Evolutionary conservation across 108 stramenopile genomes (phyloP), one percentile per base, ranked within the genome.

Genomic region (Cyclotella choctawhatcheeana): DNA sequence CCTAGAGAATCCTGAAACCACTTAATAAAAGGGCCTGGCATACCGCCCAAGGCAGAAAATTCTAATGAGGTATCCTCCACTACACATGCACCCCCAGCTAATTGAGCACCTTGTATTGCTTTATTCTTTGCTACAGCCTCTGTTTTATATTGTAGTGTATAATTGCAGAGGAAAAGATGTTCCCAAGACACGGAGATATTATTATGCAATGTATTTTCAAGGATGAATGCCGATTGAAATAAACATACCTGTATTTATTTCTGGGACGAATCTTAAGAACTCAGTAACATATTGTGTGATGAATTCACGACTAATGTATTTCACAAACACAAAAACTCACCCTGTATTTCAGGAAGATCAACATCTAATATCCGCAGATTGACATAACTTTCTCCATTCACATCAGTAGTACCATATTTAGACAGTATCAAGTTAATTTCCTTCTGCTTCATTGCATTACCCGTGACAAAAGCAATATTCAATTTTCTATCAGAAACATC

Each of bases 11-110:
- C 90, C 58, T 98, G 96, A 77, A 99, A 99, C 97, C 97, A 99
- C 85, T 99, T 99, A 58, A 99, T 99, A 83, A 98, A 99, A 0
- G 97, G 96, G 22, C 99, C 99, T 0, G 99, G 99, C 82, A 99
- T 97, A 3, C 98, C 99, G 12, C 96, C 96, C 27, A 99, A 74
- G 0, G 97, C 97, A 64, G 96, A 79, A 69, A 99, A 98, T 69
- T 97, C 90, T 5, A 99, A 79, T 29, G 84, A 82, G 6, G 98
- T 99, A 86, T 99, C 99, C 79, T 99, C 99, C 1, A 97, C 96
- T 25, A 99, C 81, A 70, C 89, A 91, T 2, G 95, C 91, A 18
- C 95, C 95, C 24, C 79, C 79, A 0, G 93, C 92, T 29, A 96
- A 61, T 54, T 96, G 95, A 2, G 95, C 85, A 26, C 83, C 95